Conservation (phyloP, 805 yeast genomes). For the Candida argentea region DNA sequence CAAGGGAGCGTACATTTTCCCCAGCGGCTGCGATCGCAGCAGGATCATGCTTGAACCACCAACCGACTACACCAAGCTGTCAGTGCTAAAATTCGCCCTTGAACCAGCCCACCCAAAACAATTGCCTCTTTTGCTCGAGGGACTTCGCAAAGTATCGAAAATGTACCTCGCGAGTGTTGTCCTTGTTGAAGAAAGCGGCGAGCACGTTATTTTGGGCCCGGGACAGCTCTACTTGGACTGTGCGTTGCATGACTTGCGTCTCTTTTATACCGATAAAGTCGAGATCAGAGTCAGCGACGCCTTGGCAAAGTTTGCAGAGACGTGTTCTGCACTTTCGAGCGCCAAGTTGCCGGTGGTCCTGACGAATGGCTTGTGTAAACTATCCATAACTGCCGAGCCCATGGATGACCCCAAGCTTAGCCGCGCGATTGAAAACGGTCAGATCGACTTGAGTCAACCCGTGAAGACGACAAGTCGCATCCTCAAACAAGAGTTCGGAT, state of each 20-base stretch:
- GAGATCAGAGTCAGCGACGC: slow-evolving; percentile 83
- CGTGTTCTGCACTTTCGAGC: slow-evolving; percentile 55
- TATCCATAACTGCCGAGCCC: slow-evolving; percentile 74
- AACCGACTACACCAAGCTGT: slow-evolving; percentile 30
- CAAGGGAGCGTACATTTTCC: slow-evolving; percentile 53
- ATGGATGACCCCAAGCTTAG: slow-evolving; percentile 41
- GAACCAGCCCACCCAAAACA: slow-evolving; percentile 78
- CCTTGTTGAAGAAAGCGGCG: slow-evolving; percentile 85
- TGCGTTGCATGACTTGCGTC: slow-evolving; percentile 64
- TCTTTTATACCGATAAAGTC: slow-evolving; percentile 45
- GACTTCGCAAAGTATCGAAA: slow-evolving; percentile 50
- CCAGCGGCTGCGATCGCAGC: slow-evolving; percentile 7
- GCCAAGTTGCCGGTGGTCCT: slow-evolving; percentile 58
- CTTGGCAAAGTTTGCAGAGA: slow-evolving; percentile 67
- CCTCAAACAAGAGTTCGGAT: slow-evolving; percentile 48
- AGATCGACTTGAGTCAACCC: slow-evolving; percentile 25
- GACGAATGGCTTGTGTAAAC: slow-evolving; percentile 40
- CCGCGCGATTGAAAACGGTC: slow-evolving; percentile 45
- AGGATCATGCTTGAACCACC: slow-evolving; percentile 26
- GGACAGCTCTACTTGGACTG: slow-evolving; percentile 90
- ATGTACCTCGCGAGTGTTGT: slow-evolving; percentile 57
- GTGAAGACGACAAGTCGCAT: slow-evolving; percentile 39
- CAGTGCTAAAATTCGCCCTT: slow-evolving; percentile 72
- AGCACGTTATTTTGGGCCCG: slow-evolving; percentile 65
- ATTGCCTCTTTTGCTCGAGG: slow-evolving; percentile 61